Conservation (phyloP, 768 basidiomycete species). For the Strobilomyces echinocephalus region DNA sequence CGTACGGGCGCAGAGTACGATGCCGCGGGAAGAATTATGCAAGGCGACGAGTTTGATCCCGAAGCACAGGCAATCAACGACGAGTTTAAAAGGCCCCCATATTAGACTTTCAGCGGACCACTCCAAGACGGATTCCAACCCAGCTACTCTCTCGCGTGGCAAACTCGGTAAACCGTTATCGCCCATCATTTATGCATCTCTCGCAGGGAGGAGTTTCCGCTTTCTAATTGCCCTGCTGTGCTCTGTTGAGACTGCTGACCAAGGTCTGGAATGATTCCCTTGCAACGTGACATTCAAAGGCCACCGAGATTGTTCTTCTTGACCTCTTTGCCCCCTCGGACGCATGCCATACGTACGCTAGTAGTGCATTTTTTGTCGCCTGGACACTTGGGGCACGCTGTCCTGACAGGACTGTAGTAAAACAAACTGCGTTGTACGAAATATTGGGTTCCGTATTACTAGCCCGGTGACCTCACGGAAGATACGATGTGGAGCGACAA, state of each 20-base stretch:
- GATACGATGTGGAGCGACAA: too few relatives aligned
- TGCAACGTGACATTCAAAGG: background rate
- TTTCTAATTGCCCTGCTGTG: background rate
- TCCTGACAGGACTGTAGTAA: background rate
- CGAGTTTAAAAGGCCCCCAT: conserved; percentile 60
- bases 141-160: background rate
- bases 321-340: background rate
- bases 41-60: conserved; percentile 46
- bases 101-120: conserved; percentile 19
- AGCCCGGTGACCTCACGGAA: too few relatives aligned
- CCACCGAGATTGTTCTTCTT: background rate
- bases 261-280: background rate
- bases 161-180: background rate
- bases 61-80: conserved; percentile 55
- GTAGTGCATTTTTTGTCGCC: background rate
- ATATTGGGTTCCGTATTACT: background rate
- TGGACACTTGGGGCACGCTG: background rate
- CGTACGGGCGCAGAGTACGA: conserved; percentile 50
- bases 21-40: conserved; percentile 47
- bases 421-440: background rate
- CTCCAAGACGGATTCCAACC: background rate
- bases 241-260: background rate
- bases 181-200: background rate
- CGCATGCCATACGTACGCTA: background rate
- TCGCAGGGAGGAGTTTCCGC: background rate